Evolutionary conservation across 768 basidiomycete genomes (phyloP).

Genomic region (Lactarius vividus): DNA sequence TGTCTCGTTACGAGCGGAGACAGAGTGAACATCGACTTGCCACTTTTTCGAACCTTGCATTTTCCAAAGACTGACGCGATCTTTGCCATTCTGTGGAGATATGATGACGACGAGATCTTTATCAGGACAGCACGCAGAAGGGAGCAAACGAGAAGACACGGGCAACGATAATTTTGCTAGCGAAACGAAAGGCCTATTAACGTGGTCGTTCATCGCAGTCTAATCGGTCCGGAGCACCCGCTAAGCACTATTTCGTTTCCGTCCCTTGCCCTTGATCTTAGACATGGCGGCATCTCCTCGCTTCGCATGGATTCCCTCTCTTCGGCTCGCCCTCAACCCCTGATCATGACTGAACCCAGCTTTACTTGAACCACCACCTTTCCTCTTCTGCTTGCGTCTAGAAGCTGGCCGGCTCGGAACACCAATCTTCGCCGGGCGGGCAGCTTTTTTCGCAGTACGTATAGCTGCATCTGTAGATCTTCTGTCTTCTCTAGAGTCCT

Average conservation of each 20-base stretch:
- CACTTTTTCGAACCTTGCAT: constrained; percentile 76
- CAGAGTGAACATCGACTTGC: constrained; percentile 65
- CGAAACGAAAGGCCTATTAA: constrained; percentile 48
- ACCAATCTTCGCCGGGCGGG: constrained; percentile 73
- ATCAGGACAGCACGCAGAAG: constrained; percentile 77
- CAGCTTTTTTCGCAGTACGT: constrained; percentile 81
- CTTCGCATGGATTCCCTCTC: constrained; percentile 66
- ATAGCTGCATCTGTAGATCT: constrained; percentile 68
- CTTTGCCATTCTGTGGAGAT: constrained; percentile 62
- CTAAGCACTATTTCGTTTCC: constrained; percentile 29
- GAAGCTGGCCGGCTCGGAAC: constrained; percentile 40
- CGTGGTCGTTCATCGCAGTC: constrained; percentile 38
- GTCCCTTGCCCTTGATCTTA: constrained; percentile 49
- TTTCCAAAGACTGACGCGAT: constrained; percentile 77
- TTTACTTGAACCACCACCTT: constrained; percentile 28
- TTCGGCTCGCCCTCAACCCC: constrained; percentile 41
- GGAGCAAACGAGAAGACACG: constrained; percentile 53
- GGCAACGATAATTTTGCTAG: constrained; percentile 58
- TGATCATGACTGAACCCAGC: constrained; percentile 61
- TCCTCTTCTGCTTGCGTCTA: constrained; percentile 24
- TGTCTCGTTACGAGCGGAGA: constrained; percentile 42
- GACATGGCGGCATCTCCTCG: constrained; percentile 47
- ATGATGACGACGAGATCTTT: constrained; percentile 75
- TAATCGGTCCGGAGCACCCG: constrained; percentile 18
- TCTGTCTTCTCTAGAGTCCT: constrained; percentile 64